Base-by-base conservation (phyloP, 225 moss, liverwort and hornwort genomes). In the Anthoceros angustus region DNA sequence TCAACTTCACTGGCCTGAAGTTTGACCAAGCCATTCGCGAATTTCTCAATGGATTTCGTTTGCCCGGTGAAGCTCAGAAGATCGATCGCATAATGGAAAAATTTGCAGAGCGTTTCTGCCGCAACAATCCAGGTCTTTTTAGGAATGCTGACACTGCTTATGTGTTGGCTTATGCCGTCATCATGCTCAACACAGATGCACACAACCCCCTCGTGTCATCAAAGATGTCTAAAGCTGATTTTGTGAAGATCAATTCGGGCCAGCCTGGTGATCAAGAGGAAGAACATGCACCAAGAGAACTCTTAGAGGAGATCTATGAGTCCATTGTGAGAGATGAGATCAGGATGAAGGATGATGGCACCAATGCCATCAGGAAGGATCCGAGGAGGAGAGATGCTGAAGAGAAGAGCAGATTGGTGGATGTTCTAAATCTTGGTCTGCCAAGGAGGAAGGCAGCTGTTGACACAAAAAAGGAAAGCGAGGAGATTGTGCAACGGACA, bases 11-110 rank as follows among this genome's bases (percentile, higher is more conserved):
- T 73, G 86, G 70, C 39, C 75, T 87, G 70, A 99, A 92, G 79
- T 99, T 99, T 68, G 98, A 99, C 67, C 81, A 82, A 63, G 89
- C 98, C 26, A 89, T 99, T 67, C 80, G 92, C 43, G 84, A 84
- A 67, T 92, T 92, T 62, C 79, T 99, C 9, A 89, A 89, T 73
- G 98, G 92, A 12, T 92, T 99, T 72, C 98, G 92, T 42, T 89
- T 99, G 71, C 98, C 98, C 66, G 92, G 98, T 71, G 92, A 99
- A 80, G 92, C 92, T 40, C 98, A 99, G 73, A 92, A 99, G 74
- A 99, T 92, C 72, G 98, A 99, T 78, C 98, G 98, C n/a, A 99
- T 99, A 39, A 99, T 99, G 92, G 98, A 99, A 69, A 99, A 99
- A 69, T 99, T 92, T 78, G 92, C 98, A 42, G 98, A 99, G 78